Evolutionary conservation across 371 early-diverging fungal genomes (phyloP).

Genomic region (Rhizopus delemar): DNA sequence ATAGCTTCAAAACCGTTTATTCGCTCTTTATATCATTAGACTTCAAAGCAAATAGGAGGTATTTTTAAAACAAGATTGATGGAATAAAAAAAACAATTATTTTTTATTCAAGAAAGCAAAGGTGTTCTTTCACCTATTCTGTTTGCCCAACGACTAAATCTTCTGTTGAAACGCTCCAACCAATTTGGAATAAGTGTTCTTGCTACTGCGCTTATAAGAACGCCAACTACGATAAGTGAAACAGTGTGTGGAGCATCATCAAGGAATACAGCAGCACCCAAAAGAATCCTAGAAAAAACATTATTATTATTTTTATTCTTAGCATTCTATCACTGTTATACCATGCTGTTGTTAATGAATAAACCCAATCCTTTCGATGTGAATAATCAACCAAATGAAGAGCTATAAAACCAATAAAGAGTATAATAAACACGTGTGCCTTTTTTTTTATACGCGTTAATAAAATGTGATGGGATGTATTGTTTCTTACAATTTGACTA

Average conservation of each 20-base stretch:
- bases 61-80: too few relatives aligned
- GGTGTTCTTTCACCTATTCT: conserved; percentile 49
- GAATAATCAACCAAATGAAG: conserved; percentile 50
- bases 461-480: conserved; percentile 3
- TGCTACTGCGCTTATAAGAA: conserved; percentile 46
- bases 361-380: conserved; percentile 51
- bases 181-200: conserved; percentile 46
- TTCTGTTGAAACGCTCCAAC: conserved; percentile 40
- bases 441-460: conserved; percentile 5
- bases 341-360: conserved; percentile 51
- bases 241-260: conserved; percentile 34
- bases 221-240: conserved; percentile 42
- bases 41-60: neutral
- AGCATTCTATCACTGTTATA: conserved; percentile 14
- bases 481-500: conserved; percentile 29
- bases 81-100: neutral
- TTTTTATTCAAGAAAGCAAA: conserved; percentile 19
- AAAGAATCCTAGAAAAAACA: conserved; percentile 31
- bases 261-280: conserved; percentile 39
- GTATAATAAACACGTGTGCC: conserved; percentile 37
- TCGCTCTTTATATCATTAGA: neutral
- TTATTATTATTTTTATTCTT: neutral
- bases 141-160: conserved; percentile 39
- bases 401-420: conserved; percentile 40
- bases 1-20: too few relatives aligned